Base-by-base conservation (phyloP, 495 filamentous ascomycete genomes). In the Daldinia vernicosa region DNA sequence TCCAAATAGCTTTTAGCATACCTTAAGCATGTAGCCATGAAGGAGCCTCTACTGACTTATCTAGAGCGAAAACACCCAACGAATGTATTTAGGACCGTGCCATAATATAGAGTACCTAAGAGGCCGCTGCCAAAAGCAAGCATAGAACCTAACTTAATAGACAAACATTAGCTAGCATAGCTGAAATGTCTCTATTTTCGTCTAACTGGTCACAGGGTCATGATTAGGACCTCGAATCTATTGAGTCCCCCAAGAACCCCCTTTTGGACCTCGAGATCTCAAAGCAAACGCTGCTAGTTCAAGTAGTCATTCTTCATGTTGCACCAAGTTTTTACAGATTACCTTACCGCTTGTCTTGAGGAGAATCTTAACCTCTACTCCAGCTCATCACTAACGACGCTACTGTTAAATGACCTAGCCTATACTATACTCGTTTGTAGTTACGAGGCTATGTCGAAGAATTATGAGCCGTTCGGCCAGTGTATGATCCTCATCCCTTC, bases 271-370 rank as follows among this genome's bases (percentile, higher is more conserved):
- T 19, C n/a, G 24, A 14, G 24, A 6, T 19, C 14, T 52, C 24
- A 52, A 24, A 26, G 7, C 6, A 47, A 19, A 33, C 40, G 32
- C 30, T 61, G 17, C 27, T 62, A 19, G 7, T 27, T 33, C 52
- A 15, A 63, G 30, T 11, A 28, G n/a, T 24, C 33, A 7, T 40
- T 26, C 6, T 40, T n/a, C 40, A 6, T 28, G 14, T 39, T n/a
- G 14, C 37, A 35, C 7, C 45, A n/a, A 50, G 22, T 66, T 27
- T 55, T 43, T 28, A 67, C 69, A 61, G 45, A 51, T 47, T 15
- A 33, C 6, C 28, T 27, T 58, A 3, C 35, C 26, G 17, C 19
- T 57, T 32, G 4, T 35, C 22, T 22, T 12, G 3, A 30, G 9
- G 17, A 53, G 37, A 17, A 30, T 35, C 12, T 45, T 51, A 61